phyloP scores from a whole-genome alignment of 1,284 basidiomycete genomes.

The Malassezia caprae region DNA sequence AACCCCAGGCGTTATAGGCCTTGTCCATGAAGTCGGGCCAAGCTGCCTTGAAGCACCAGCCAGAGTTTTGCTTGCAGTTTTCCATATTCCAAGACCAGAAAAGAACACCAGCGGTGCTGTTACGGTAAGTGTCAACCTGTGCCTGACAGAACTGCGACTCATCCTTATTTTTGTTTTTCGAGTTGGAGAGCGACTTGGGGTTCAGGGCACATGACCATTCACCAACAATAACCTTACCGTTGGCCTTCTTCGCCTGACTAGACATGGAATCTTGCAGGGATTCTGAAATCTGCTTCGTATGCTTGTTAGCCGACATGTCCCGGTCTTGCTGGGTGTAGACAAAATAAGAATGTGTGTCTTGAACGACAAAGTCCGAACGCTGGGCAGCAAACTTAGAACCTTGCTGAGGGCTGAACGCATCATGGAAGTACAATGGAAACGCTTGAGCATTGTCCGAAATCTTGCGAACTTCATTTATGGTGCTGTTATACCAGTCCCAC shows the following conservation, averaged over 20 bases:
- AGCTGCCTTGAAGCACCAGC: constrained; percentile 45
- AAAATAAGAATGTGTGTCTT: constrained; percentile 62
- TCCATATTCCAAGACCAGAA: constrained; percentile 61
- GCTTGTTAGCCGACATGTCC: constrained; percentile 27
- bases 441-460: constrained; percentile 51
- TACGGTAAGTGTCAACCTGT: constrained; percentile 59
- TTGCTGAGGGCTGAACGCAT: constrained; percentile 60
- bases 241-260: constrained; percentile 20
- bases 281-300: constrained; percentile 35
- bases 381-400: constrained; percentile 56
- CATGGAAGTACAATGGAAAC: constrained; percentile 65
- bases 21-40: constrained; percentile 25
- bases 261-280: constrained; percentile 18
- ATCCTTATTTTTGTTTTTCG: constrained; percentile 53
- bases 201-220: constrained; percentile 55
- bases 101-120: constrained; percentile 58
- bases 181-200: constrained; percentile 54
- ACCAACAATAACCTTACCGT: constrained; percentile 59
- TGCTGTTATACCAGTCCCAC: constrained; percentile 45
- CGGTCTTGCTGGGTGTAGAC: constrained; percentile 53
- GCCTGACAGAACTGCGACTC: constrained; percentile 57
- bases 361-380: constrained; percentile 61
- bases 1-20: constrained; percentile 36
- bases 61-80: constrained; percentile 39
- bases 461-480: constrained; percentile 55